Conservation (phyloP, 176 grass and related monocot species). For the Oryza officinalis region DNA sequence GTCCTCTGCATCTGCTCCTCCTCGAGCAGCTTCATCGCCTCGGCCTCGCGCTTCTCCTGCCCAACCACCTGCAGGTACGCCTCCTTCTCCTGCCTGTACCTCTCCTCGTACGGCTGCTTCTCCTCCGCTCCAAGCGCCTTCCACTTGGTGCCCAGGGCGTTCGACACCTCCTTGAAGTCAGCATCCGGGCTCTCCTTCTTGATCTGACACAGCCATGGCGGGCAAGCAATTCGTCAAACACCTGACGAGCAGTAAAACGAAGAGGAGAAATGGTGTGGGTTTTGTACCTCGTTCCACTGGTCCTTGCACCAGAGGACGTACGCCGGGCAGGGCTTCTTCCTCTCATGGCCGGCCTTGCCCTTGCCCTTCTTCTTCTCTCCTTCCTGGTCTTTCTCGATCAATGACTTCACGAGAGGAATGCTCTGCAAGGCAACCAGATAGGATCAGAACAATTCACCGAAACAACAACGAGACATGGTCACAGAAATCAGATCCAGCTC, state of each 20-base stretch:
- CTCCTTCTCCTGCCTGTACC: slow-evolving; percentile 77
- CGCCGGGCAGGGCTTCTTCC: slow-evolving; percentile 70
- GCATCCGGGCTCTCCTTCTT: slow-evolving; percentile 68
- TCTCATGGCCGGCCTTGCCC: slow-evolving; percentile 39
- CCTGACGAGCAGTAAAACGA: neutral
- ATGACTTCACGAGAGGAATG: slow-evolving; percentile 58
- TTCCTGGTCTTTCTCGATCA: slow-evolving; percentile 62
- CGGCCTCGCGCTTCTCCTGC: slow-evolving; percentile 79
- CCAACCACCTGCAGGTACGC: slow-evolving; percentile 83
- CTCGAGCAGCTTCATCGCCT: slow-evolving; percentile 92
- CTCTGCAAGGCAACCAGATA: slow-evolving; percentile 34
- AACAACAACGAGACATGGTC: accelerated
- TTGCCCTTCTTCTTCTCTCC: slow-evolving; percentile 65
- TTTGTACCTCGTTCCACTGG: slow-evolving; percentile 70
- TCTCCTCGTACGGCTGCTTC: slow-evolving; percentile 89
- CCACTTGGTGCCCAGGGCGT: slow-evolving; percentile 73
- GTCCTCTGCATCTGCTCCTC: slow-evolving; percentile 86
- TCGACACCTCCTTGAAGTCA: slow-evolving; percentile 77
- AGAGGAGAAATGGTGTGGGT: neutral
- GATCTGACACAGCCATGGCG: slow-evolving; percentile 27
- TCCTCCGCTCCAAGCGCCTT: slow-evolving; percentile 63
- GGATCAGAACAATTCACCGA: neutral
- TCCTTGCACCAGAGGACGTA: slow-evolving; percentile 86
- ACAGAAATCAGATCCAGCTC: neutral
- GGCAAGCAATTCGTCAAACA: slow-evolving; percentile 31